These are phyloP conservation scores for Komagataella pseudopastoris DNA, from an alignment of 805 yeast species.

Conservation along the genomic window DNA sequence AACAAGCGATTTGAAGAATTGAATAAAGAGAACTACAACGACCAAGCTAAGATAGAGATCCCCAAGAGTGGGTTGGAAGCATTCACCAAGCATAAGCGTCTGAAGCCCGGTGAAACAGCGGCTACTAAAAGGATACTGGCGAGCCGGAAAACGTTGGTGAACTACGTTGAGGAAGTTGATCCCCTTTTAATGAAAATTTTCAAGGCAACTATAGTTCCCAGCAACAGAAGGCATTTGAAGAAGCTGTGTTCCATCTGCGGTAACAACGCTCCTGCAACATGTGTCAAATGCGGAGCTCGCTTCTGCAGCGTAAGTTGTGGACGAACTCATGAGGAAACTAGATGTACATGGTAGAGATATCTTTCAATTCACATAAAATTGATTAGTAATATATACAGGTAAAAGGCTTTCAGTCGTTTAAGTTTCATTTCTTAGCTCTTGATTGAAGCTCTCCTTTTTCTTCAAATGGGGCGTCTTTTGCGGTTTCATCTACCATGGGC, in stretches of 20 bases:
- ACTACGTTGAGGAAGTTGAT: conserved; percentile 28
- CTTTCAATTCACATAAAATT: neutral
- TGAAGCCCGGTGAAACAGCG: conserved; percentile 12
- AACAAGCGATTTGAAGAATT: conserved; percentile 25
- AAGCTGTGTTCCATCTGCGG: conserved; percentile 34
- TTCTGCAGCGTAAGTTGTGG: conserved; percentile 28
- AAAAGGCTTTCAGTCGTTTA: neutral
- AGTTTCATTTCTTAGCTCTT: conserved; percentile 1
- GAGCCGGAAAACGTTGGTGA: conserved; percentile 25
- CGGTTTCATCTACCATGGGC: conserved; percentile 77
- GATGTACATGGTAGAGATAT: conserved; percentile 20
- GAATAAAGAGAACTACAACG: conserved; percentile 29
- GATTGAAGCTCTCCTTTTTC: conserved; percentile 37
- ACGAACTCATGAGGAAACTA: conserved; percentile 26
- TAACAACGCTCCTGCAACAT: conserved; percentile 23
- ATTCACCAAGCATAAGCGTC: neutral
- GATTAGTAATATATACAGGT: neutral
- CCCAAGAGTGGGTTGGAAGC: conserved; percentile 14
- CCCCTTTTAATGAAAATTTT: conserved; percentile 17
- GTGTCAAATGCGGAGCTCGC: conserved; percentile 26
- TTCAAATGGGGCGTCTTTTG: conserved; percentile 82
- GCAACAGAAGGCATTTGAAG: conserved; percentile 19
- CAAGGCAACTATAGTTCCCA: conserved; percentile 17
- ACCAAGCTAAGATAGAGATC: conserved; percentile 21
- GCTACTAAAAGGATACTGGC: conserved; percentile 23